These are phyloP conservation scores for Tremellales sp. DNA, from an alignment of 1,284 basidiomycete species.

Conservation along the genomic window DNA sequence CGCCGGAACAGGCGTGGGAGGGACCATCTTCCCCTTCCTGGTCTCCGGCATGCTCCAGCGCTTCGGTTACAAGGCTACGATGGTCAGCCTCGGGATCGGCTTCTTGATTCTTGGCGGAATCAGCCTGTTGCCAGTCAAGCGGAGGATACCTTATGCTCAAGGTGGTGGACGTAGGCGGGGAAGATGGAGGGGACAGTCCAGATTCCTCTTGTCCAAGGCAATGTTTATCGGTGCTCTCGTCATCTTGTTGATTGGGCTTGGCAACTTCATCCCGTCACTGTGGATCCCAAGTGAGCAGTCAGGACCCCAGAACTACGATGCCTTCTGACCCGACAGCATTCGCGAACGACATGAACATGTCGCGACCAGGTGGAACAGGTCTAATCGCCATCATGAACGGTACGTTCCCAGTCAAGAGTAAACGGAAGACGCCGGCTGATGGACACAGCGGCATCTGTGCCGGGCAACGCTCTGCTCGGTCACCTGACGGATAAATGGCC, in stretches of 20 bases:
- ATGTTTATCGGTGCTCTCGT: slow-evolving; percentile 35
- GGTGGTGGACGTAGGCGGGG: slow-evolving; percentile 5
- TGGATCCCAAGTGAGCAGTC: slow-evolving; percentile 42
- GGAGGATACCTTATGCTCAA: slow-evolving; percentile 38
- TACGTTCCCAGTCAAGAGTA: too few species aligned
- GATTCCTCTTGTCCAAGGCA: slow-evolving; percentile 23
- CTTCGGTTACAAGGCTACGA: slow-evolving; percentile 46
- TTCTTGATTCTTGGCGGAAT: slow-evolving; percentile 29
- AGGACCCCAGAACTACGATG: background rate
- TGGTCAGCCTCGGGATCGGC: slow-evolving; percentile 39
- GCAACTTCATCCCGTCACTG: slow-evolving; percentile 45
- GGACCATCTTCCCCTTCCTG: slow-evolving; percentile 44
- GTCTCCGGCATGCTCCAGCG: slow-evolving; percentile 32
- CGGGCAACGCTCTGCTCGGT: slow-evolving; percentile 40
- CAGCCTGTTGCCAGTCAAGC: slow-evolving; percentile 38
- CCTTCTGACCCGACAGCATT: slow-evolving; percentile 24
- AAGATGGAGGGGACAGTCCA: slow-evolving; percentile 16
- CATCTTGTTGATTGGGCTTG: slow-evolving; percentile 40
- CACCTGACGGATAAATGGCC: slow-evolving; percentile 41
- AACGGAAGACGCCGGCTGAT: background rate
- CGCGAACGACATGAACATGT: slow-evolving; percentile 35
- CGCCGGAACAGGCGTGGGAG: slow-evolving; percentile 43
- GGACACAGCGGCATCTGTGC: slow-evolving; percentile 37
- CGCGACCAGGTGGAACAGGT: slow-evolving; percentile 37
- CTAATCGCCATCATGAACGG: slow-evolving; percentile 47